Percentiles rank a stretch among this genome's conserved stretches.
phyloP scores from a whole-genome alignment of 2,329 filamentous ascomycete genomes.

The Grosmannia penicillata region DNA sequence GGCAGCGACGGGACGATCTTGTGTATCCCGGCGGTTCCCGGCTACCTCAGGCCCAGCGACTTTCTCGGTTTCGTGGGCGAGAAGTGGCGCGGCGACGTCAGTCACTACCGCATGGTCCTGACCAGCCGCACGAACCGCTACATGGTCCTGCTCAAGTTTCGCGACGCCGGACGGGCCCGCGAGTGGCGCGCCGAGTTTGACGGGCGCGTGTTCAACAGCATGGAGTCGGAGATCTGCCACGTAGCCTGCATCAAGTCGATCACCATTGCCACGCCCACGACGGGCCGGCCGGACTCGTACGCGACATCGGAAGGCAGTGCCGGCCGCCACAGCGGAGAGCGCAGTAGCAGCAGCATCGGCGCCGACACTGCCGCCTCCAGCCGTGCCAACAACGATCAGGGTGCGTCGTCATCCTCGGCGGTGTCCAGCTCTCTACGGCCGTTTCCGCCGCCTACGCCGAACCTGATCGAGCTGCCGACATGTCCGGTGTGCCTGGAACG shows the following conservation, averaged over 20 bases:
- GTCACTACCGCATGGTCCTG: slow-evolving; percentile 87
- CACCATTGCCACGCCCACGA: slow-evolving; percentile 61
- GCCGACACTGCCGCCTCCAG: too few relatives aligned
- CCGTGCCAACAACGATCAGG: too few relatives aligned
- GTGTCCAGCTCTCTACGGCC: slow-evolving; percentile 28
- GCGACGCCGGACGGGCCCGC: slow-evolving; percentile 56
- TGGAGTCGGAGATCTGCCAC: slow-evolving; percentile 92
- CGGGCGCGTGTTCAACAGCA: slow-evolving; percentile 80
- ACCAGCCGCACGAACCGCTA: slow-evolving; percentile 82
- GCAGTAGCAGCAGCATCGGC: neutral
- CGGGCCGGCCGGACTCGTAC: slow-evolving; percentile 17
- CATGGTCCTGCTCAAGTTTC: slow-evolving; percentile 91
- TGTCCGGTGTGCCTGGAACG: slow-evolving; percentile 93
- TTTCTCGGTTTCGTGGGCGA: slow-evolving; percentile 87
- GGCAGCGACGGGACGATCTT: slow-evolving; percentile 64
- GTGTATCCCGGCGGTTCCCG: slow-evolving; percentile 88
- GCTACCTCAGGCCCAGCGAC: slow-evolving; percentile 81
- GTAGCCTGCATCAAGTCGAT: slow-evolving; percentile 91
- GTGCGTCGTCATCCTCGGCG: slow-evolving; percentile 10
- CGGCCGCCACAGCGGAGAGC: neutral
- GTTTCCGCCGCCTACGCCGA: slow-evolving; percentile 57
- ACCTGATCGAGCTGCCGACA: slow-evolving; percentile 80
- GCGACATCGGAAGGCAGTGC: neutral
- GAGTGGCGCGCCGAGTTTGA: slow-evolving; percentile 81
- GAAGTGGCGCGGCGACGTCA: slow-evolving; percentile 70